Evolutionary conservation across 345 rosid species (phyloP), one percentile per base, ranked within the genome.

Genomic region (Populus simonii): DNA sequence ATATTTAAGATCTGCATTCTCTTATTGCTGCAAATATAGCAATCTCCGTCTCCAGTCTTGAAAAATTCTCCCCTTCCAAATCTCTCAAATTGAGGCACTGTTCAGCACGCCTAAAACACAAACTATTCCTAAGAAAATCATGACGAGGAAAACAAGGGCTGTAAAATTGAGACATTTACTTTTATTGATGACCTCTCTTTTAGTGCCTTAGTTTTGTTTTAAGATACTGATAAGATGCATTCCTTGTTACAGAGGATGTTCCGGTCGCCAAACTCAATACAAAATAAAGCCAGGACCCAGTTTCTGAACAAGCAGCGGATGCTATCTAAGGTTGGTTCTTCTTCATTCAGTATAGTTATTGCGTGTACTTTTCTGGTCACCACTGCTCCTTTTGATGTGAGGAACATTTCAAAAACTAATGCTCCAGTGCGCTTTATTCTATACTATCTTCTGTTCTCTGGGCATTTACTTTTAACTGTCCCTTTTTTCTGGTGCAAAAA

Each of bases 251-350:
- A 96, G 97, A 90, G 92, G 83, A 81, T 91, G 87, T 89, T 49
- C 74, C 86, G 78, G 72, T 96, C 99, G 4, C 97, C 98, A 70
- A 92, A 96, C 83, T 96, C 98, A 7, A 86, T 79, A 22, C 53
- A 80, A 61, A 94, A 86, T 77, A 94, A 96, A 86, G 97, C 98
- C 59, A 89, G 98, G 85, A 94, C 99, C n/a, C 95, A 87, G 80
- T 85, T 68, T 70, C 74, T 94, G 80, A 92, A 91, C 88, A 89
- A 87, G 85, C 97, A 94, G 85, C 91, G 97, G 79, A 88, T 91
- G 97, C 77, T 88, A 70, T 85, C 97, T 7, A 80, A 88, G 96
- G 98, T 90, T 71, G 8, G 66, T 68, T 51, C n/a, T 22, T 62
- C 35, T 12, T 76, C 43, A 31, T 63, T 72, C 11, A 27, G 65